Base-by-base conservation (phyloP, 768 basidiomycete genomes). In the Suillus subalutaceus region DNA sequence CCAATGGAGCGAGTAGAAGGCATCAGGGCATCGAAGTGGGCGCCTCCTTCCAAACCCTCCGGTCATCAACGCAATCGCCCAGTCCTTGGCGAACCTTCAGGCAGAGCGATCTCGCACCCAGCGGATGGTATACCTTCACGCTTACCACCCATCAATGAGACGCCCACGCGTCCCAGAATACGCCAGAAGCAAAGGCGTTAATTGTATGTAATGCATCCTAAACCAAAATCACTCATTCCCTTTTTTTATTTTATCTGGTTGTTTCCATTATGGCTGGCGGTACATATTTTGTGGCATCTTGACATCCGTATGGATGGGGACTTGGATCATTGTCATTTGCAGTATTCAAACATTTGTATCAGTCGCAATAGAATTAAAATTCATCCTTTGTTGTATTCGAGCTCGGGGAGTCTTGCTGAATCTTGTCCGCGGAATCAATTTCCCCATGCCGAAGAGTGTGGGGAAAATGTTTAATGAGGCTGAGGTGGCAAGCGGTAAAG, bases 141-240 rank as follows among this genome's bases (percentile, higher is more conserved):
- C 23, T 61, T 81, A 18, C 79, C 78, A 30, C 60, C 77, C 32
- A 79, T 72, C 62, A 83, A 85, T 65, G 87, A 89, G 71, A 88
- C 88, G 1, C 88, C 89, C 44, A 89, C 89, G 30, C 80, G 87
- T 64, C 87, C 88, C 23, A 83, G 88, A 64, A 78, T 82, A 74
- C 83, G 85, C 69, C 78, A 77, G 59, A 52, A 77, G 78, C 67
- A 69, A 72, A 41, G 70, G 69, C 3, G 81, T 86, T 56, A 79
- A 60, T 26, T 26, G 40, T 59, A 59, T 40, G 58, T 59, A 59
- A 59, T 59, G 9, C 58, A 59, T 41, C 38, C 38, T 43, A 43
- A 43, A 60, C 10, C 41, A 18, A 30, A 26, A 26, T 60, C 41
- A 41, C 41, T 60, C 59, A 30, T 60, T 60, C 41, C 32, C 41